phyloP scores from a whole-genome alignment of 768 basidiomycete species.

The Boletus reticuloceps region DNA sequence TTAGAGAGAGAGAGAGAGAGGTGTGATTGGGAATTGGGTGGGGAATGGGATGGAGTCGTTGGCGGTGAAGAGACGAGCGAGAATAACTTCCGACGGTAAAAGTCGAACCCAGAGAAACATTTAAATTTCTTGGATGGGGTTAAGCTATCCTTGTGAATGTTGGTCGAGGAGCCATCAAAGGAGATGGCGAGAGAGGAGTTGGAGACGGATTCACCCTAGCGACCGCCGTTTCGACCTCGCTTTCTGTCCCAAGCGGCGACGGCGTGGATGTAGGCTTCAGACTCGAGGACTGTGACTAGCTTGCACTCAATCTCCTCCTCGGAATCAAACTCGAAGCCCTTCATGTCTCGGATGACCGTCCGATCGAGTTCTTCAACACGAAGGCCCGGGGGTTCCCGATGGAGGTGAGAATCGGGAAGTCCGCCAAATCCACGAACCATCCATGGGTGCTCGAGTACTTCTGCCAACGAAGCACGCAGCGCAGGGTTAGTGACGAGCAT shows the following conservation, averaged over 20 bases:
- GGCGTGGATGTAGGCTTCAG: slow-evolving; percentile 71
- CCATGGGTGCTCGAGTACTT: slow-evolving; percentile 89
- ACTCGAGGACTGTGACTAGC: slow-evolving; percentile 69
- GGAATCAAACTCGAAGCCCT: slow-evolving; percentile 94
- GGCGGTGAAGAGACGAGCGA: slow-evolving; percentile 49
- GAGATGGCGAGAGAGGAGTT: slow-evolving; percentile 74
- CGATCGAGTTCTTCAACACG: slow-evolving; percentile 86
- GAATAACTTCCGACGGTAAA: slow-evolving; percentile 87
- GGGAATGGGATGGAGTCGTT: slow-evolving; percentile 55
- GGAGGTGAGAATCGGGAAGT: slow-evolving; percentile 80
- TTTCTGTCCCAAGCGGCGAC: slow-evolving; percentile 79
- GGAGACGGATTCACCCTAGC: slow-evolving; percentile 56
- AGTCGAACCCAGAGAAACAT: slow-evolving; percentile 95
- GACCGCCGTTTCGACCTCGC: slow-evolving; percentile 43
- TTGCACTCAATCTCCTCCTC: slow-evolving; percentile 81
- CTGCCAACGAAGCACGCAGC: slow-evolving; percentile 75
- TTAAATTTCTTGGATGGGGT: slow-evolving; percentile 62
- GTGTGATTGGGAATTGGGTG: slow-evolving; percentile 57
- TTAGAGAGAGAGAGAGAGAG: too few relatives aligned
- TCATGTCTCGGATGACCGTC: slow-evolving; percentile 85
- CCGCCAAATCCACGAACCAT: slow-evolving; percentile 85
- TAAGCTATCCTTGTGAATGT: slow-evolving; percentile 40
- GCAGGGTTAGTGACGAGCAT: slow-evolving; percentile 97
- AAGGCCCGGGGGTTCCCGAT: slow-evolving; percentile 87
- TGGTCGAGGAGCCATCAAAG: slow-evolving; percentile 45